These are phyloP conservation scores for Russula vinacea DNA, from an alignment of 768 basidiomycete genomes.

Conservation along the genomic window DNA sequence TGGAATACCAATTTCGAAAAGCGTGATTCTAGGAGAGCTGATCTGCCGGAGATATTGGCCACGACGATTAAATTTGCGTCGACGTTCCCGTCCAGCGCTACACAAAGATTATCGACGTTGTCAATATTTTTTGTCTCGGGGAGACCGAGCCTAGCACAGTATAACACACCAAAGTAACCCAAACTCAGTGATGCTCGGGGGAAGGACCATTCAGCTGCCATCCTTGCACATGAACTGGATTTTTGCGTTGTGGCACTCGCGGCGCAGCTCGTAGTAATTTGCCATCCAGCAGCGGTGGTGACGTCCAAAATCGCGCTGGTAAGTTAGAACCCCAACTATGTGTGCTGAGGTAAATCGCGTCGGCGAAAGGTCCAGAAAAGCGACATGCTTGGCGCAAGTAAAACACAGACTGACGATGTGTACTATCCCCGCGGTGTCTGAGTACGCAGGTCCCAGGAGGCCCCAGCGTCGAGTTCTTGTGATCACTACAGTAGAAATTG, in stretches of 20 bases:
- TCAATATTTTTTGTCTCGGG: background rate
- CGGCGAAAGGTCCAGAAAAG: too few relatives aligned
- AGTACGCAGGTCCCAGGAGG: conserved; percentile 17
- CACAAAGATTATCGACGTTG: conserved; percentile 27
- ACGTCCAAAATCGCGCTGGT: conserved; percentile 23
- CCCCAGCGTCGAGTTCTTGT: too few relatives aligned
- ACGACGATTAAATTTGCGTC: background rate
- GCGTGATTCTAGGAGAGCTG: background rate
- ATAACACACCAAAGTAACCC: conserved; percentile 14
- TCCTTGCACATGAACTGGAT: conserved; percentile 17
- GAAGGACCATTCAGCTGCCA: conserved; percentile 1
- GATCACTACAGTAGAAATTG: too few relatives aligned
- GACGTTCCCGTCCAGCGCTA: background rate
- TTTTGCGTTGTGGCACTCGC: background rate
- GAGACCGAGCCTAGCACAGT: background rate
- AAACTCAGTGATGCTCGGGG: conserved; percentile 13
- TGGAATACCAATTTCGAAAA: conserved; percentile 1
- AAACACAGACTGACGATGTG: conserved; percentile 19
- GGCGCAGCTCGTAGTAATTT: conserved; percentile 15
- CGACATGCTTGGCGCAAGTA: background rate
- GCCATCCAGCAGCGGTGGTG: conserved; percentile 12
- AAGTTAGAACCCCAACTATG: conserved; percentile 21
- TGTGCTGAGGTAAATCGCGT: background rate
- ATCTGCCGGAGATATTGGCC: background rate
- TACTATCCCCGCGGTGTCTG: background rate